phyloP scores from a whole-genome alignment of 2,329 filamentous ascomycete species.

The Paraphaeosphaeria minitans region DNA sequence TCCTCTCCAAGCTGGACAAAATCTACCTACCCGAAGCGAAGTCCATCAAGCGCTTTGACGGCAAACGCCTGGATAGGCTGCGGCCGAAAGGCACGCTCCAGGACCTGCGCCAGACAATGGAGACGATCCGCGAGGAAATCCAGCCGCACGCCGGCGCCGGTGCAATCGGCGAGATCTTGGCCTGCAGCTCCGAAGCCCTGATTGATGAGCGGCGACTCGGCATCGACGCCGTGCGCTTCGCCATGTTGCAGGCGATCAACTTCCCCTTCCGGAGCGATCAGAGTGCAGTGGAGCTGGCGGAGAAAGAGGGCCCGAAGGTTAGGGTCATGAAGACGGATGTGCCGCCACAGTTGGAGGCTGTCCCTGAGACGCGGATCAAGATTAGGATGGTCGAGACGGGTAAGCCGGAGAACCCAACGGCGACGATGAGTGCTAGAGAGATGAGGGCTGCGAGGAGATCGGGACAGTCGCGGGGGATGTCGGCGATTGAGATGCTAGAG shows the following conservation, averaged over 20 bases:
- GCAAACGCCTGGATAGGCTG: conserved; percentile 19
- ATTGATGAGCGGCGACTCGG: conserved; percentile 59
- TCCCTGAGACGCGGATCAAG: neutral
- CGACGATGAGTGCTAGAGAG: neutral
- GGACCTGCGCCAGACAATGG: conserved; percentile 50
- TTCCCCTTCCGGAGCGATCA: conserved; percentile 9
- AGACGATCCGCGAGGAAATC: conserved; percentile 45
- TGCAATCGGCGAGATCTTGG: conserved; percentile 64
- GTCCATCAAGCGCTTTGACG: conserved; percentile 21
- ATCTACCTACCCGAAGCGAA: conserved; percentile 34
- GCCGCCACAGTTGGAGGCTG: neutral
- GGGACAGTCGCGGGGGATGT: neutral
- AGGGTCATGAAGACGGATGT: conserved; percentile 8
- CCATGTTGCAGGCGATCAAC: conserved; percentile 63
- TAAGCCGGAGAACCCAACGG: neutral
- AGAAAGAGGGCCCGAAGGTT: neutral
- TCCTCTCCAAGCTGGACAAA: conserved; percentile 69
- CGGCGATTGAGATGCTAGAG: neutral
- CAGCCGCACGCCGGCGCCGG: conserved; percentile 36
- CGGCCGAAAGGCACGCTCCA: conserved; percentile 43
- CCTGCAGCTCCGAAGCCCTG: conserved; percentile 60
- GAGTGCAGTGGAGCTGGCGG: neutral
- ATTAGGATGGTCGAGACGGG: neutral
- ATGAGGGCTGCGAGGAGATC: neutral
- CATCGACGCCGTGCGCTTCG: conserved; percentile 66